These are phyloP conservation scores for Aureobasidium melanogenum DNA, from an alignment of 2,329 filamentous ascomycete genomes.

Conservation along the genomic window DNA sequence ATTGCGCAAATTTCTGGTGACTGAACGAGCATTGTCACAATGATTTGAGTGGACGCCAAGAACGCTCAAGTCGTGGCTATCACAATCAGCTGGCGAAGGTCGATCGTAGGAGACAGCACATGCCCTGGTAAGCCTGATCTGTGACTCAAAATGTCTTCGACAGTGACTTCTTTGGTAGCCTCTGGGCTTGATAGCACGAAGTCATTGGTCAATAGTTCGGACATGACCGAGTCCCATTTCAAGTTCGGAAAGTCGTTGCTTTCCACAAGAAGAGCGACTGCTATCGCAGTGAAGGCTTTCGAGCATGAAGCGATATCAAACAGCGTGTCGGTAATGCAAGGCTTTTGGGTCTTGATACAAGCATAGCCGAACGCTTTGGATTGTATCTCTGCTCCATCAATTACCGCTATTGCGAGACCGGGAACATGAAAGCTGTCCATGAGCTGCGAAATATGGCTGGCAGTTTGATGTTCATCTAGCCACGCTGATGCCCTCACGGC, in stretches of 20 bases:
- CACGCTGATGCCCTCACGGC: not conserved
- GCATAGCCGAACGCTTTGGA: slow-evolving; percentile 26
- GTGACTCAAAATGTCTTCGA: slow-evolving; percentile 48
- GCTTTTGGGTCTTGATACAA: slow-evolving; percentile 26
- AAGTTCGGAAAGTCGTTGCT: slow-evolving; percentile 23
- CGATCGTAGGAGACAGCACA: slow-evolving; percentile 20
- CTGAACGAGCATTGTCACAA: slow-evolving; percentile 26
- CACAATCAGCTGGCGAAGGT: slow-evolving; percentile 10
- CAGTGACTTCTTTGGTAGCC: slow-evolving; percentile 41
- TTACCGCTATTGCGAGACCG: not conserved
- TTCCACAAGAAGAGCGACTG: slow-evolving; percentile 43
- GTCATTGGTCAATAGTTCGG: slow-evolving; percentile 41
- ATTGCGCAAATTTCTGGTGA: slow-evolving; percentile 38
- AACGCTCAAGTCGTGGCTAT: slow-evolving; percentile 28
- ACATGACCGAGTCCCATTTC: slow-evolving; percentile 25
- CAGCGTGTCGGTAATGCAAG: slow-evolving; percentile 40
- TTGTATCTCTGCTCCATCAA: not conserved
- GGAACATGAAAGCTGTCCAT: not conserved
- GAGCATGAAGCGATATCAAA: slow-evolving; percentile 49
- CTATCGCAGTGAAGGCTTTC: slow-evolving; percentile 46
- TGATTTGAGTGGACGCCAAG: slow-evolving; percentile 24
- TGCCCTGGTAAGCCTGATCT: slow-evolving; percentile 42
- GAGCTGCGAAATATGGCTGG: not conserved
- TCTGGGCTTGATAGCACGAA: slow-evolving; percentile 42
- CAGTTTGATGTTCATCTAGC: not conserved